phyloP scores from a whole-genome alignment of 768 basidiomycete genomes.

The Gautieria morchelliformis region DNA sequence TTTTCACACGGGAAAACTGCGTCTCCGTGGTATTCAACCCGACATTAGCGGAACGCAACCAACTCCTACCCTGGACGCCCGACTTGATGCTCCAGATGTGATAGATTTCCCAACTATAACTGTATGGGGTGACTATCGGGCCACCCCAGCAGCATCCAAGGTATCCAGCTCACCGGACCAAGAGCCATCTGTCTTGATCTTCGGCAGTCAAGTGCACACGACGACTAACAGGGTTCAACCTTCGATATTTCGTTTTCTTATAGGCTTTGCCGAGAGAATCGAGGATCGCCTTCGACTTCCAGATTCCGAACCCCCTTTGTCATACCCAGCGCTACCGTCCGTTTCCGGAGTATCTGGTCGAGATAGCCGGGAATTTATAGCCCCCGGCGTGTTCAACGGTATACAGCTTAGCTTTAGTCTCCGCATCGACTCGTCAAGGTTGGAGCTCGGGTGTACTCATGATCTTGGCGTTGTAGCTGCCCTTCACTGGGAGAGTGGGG shows the following conservation, averaged over 20 bases:
- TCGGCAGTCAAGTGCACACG: conserved; percentile 83
- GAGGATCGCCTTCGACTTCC: conserved; percentile 60
- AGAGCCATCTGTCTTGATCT: conserved; percentile 56
- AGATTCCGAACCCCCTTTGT: conserved; percentile 16
- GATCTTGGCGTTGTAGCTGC: conserved; percentile 90
- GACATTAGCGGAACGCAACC: conserved; percentile 24
- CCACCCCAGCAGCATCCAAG: conserved; percentile 38
- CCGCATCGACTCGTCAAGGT: conserved; percentile 81
- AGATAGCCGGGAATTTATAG: not conserved
- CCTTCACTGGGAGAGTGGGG: conserved; percentile 90
- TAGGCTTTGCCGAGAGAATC: conserved; percentile 59
- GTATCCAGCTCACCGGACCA: conserved; percentile 17
- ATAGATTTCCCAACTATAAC: conserved; percentile 71
- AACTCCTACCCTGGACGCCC: conserved; percentile 34
- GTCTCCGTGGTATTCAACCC: conserved; percentile 47
- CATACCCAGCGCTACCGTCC: not conserved
- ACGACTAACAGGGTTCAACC: conserved; percentile 82
- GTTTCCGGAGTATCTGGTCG: not conserved
- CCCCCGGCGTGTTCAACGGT: conserved; percentile 26
- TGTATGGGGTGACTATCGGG: conserved; percentile 76
- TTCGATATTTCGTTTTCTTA: conserved; percentile 74
- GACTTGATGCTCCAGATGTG: conserved; percentile 47
- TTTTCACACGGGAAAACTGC: conserved; percentile 81
- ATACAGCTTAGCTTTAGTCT: conserved; percentile 79
- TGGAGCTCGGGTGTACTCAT: conserved; percentile 81